Evolutionary conservation across 2,329 filamentous ascomycete genomes (phyloP), one percentile per base, ranked within the genome.

Genomic region (Fusarium ambrosium): DNA sequence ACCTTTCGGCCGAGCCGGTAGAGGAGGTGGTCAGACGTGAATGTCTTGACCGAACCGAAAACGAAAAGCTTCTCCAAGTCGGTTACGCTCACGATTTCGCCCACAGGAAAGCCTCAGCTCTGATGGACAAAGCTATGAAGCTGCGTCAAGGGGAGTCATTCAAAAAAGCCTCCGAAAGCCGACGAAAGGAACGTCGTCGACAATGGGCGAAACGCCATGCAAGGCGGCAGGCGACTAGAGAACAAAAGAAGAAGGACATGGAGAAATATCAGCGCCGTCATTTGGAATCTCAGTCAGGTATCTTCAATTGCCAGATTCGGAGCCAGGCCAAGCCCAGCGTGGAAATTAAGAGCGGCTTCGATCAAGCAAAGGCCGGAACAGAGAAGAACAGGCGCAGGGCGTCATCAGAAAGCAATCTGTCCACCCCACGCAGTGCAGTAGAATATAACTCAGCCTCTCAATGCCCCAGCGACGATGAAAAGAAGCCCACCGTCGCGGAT

Each of bases 1-100:
- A 88, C 67, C 82, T 83, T 3, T 75, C 76, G 2, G 60, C 80
- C 4, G 76, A 84, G 13, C 88, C 88, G 0, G 82, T 90, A 16
- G 89, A 91, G 75, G 87, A 90, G 1, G 88, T 92, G 1, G 86
- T 91, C 34, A 88, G 88, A 77, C 81, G 82, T 16, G 86, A 90
- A 75, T 87, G 85, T 67, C 80, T 84, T 61, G 76, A 80, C 3
- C 85, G 88, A 16, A 65, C 74, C 1, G 86, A 89, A 70, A 90
- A 90, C 60, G 88, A 90, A 55, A 92, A 91, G 80, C 83, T 92
- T 2, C 85, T 88, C 1, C 87, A 89, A 43, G 87, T 91, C 9
- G 90, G 89, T 3, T 85, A 86, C 41, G 87, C 89, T 0, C 91
- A 92, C 69, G 89, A 92, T 75, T 77, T 91, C 6, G 90, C 90